A percentile compares a stretch with the other conserved stretches of the same genome.
phyloP scores from a whole-genome alignment of 192 early-diverging fungal species.

The Cetraspora pellucida region DNA sequence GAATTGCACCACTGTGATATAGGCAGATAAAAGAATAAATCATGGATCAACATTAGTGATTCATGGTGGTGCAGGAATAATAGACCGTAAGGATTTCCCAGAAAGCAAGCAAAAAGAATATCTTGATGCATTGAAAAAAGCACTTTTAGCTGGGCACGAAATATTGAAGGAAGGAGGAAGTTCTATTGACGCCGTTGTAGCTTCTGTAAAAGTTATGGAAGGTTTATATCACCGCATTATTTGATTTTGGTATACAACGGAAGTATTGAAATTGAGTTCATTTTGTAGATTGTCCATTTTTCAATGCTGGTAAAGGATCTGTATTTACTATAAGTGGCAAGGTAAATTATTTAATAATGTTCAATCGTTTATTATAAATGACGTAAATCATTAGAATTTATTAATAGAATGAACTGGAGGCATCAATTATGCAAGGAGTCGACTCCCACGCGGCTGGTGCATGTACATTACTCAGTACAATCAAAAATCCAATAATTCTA shows the following conservation, averaged over 20 bases:
- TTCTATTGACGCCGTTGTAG: slow-evolving; percentile 44
- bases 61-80: slow-evolving; percentile 47
- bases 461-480: slow-evolving; percentile 40
- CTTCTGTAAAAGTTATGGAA: slow-evolving; percentile 41
- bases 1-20: not conserved
- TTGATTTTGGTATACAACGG: not conserved
- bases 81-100: slow-evolving; percentile 35
- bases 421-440: slow-evolving; percentile 51
- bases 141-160: slow-evolving; percentile 40
- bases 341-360: slow-evolving; percentile 28
- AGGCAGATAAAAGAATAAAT: not conserved
- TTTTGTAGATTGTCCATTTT: slow-evolving; percentile 49
- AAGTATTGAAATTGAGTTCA: slow-evolving; percentile 1
- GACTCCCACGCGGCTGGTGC: slow-evolving; percentile 41
- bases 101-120: slow-evolving; percentile 36
- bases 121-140: slow-evolving; percentile 34
- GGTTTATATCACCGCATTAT: slow-evolving; percentile 17
- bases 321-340: slow-evolving; percentile 48
- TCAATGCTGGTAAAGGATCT: slow-evolving; percentile 53
- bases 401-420: slow-evolving; percentile 39
- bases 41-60: slow-evolving; percentile 35
- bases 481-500: slow-evolving; percentile 51
- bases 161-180: slow-evolving; percentile 38
- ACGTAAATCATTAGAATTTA: not conserved
- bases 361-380: not conserved